Evolutionary conservation across 1,139 yeast genomes (phyloP).

Genomic region (Kodamaea alishanica): DNA sequence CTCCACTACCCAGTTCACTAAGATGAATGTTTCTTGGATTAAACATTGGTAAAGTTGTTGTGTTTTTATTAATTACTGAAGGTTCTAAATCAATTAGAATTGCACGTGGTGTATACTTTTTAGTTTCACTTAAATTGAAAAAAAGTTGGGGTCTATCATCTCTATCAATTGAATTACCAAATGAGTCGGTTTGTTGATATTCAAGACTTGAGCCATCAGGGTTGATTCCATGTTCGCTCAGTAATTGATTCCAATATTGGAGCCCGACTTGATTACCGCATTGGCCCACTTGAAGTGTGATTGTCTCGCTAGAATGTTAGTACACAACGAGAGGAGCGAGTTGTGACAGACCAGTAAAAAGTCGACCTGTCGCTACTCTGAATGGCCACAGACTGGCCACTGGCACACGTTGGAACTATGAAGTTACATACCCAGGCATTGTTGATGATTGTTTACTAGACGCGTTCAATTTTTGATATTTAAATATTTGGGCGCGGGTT

Average conservation of each 20-base stretch:
- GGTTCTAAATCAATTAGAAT: slow-evolving; percentile 87
- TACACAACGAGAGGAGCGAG: no score
- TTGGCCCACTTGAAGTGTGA: slow-evolving; percentile 62
- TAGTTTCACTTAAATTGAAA: slow-evolving; percentile 69
- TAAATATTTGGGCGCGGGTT: neutral
- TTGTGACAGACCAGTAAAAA: no score
- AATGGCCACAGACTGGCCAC: no score
- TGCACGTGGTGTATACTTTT: slow-evolving; percentile 84
- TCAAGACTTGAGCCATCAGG: slow-evolving; percentile 58
- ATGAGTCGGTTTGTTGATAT: slow-evolving; percentile 2
- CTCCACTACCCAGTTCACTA: slow-evolving; percentile 80
- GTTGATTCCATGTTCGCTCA: slow-evolving; percentile 80
- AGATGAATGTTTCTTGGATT: slow-evolving; percentile 82
- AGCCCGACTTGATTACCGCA: slow-evolving; percentile 97
- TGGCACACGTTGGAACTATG: no score
- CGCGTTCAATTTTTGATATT: slow-evolving; percentile 1
- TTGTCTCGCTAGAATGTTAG: slow-evolving; percentile 39
- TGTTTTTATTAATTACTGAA: slow-evolving; percentile 70
- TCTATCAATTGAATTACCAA: slow-evolving; percentile 18
- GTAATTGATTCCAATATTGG: slow-evolving; percentile 88
- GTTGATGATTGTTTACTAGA: neutral
- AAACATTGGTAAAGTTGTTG: slow-evolving; percentile 61
- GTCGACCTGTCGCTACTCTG: neutral
- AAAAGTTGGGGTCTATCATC: slow-evolving; percentile 82
- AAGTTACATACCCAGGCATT: slow-evolving; percentile 12